These are phyloP conservation scores for Lactifluus volemus DNA, from an alignment of 768 basidiomycete genomes.

Conservation along the genomic window DNA sequence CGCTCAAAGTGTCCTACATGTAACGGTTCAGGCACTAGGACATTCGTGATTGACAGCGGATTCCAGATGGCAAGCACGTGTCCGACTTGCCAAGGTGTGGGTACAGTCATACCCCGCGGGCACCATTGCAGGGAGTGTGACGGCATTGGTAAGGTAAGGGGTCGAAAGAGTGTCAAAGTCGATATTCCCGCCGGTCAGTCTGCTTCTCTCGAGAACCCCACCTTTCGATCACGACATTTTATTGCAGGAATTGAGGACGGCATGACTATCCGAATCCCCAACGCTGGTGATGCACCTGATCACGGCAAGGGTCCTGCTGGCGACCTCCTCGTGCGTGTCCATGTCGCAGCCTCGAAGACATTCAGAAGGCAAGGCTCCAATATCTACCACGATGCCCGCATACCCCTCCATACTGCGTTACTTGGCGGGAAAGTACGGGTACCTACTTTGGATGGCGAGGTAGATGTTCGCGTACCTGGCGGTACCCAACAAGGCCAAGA, in stretches of 20 bases:
- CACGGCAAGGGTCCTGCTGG: slow-evolving; percentile 70
- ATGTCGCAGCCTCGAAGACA: slow-evolving; percentile 70
- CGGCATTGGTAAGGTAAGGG: slow-evolving; percentile 83
- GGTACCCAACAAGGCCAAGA: slow-evolving; percentile 98
- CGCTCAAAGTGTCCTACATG: slow-evolving; percentile 72
- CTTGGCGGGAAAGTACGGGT: slow-evolving; percentile 91
- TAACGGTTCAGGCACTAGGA: slow-evolving; percentile 78
- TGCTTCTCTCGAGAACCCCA: neutral
- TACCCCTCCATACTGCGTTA: slow-evolving; percentile 86
- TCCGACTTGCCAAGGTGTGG: slow-evolving; percentile 69
- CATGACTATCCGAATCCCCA: slow-evolving; percentile 77
- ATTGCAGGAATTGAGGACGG: slow-evolving; percentile 84
- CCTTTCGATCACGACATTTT: slow-evolving; percentile 1
- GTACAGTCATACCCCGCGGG: slow-evolving; percentile 68
- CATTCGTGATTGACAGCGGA: slow-evolving; percentile 85
- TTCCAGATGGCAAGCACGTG: slow-evolving; percentile 98
- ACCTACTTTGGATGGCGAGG: slow-evolving; percentile 91
- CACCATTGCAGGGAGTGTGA: slow-evolving; percentile 73
- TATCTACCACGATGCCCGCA: slow-evolving; percentile 80
- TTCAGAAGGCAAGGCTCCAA: slow-evolving; percentile 91
- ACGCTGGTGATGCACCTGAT: slow-evolving; percentile 77
- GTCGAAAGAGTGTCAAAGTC: slow-evolving; percentile 67
- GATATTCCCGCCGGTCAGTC: slow-evolving; percentile 77
- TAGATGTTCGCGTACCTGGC: slow-evolving; percentile 83
- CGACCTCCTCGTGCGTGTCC: slow-evolving; percentile 80